Percentiles rank a stretch among this genome's conserved stretches.
These are phyloP conservation scores for Acephala macrosclerotiorum DNA, from an alignment of 2,329 filamentous ascomycete genomes.

Conservation along the genomic window DNA sequence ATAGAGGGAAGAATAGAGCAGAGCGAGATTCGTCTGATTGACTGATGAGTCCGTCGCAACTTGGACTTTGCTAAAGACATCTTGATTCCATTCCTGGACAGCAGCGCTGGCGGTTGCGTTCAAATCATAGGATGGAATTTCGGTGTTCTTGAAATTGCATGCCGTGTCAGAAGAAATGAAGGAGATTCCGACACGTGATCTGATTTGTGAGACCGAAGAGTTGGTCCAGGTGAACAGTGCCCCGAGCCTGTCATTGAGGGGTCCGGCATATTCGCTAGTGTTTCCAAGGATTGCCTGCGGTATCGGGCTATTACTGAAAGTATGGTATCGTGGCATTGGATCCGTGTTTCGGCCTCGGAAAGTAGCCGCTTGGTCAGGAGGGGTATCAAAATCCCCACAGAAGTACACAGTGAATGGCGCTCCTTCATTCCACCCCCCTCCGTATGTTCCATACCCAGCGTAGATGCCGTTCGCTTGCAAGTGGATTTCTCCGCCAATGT, in stretches of 20 bases:
- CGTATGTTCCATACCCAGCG: conserved; percentile 54
- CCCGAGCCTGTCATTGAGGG: conserved; percentile 54
- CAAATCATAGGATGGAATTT: conserved; percentile 47
- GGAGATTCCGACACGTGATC: conserved; percentile 45
- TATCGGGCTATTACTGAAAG: conserved; percentile 18
- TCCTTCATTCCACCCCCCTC: conserved; percentile 48
- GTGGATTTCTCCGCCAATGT: conserved; percentile 52
- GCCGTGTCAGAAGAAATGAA: conserved; percentile 24
- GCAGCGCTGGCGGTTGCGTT: conserved; percentile 49
- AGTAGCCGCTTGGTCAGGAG: conserved; percentile 49
- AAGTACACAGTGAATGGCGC: conserved; percentile 58
- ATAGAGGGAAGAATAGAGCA: conserved; percentile 11
- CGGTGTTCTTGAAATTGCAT: conserved; percentile 44
- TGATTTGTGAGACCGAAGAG: conserved; percentile 46
- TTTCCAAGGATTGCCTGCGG: conserved; percentile 21
- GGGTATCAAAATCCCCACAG: conserved; percentile 48
- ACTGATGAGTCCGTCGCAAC: neutral
- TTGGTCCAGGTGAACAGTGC: conserved; percentile 56
- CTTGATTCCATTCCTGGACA: conserved; percentile 56
- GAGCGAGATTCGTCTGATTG: conserved; percentile 6
- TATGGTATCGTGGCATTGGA: conserved; percentile 44
- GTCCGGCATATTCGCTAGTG: conserved; percentile 33
- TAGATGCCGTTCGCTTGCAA: conserved; percentile 51
- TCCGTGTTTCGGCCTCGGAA: conserved; percentile 51
- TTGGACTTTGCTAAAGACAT: conserved; percentile 10